These are phyloP conservation scores for Aphanoascus verrucosus DNA, from an alignment of 2,329 filamentous ascomycete species.

Conservation along the genomic window DNA sequence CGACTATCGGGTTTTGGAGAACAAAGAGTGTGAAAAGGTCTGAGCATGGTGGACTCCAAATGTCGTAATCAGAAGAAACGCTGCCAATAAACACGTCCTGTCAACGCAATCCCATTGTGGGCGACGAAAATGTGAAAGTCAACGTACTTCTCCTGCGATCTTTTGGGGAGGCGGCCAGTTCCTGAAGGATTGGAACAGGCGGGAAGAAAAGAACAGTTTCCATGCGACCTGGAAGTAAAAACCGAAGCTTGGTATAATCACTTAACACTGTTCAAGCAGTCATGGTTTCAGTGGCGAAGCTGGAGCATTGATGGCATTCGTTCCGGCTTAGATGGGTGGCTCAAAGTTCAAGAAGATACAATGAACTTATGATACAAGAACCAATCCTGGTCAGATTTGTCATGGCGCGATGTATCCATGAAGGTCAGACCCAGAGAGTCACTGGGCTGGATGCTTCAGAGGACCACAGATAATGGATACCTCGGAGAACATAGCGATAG, in stretches of 20 bases:
- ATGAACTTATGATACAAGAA: background rate
- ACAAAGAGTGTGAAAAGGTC: background rate
- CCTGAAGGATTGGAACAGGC: background rate
- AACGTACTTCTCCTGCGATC: background rate
- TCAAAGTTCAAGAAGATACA: background rate
- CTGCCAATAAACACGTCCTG: background rate
- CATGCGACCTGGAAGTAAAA: background rate
- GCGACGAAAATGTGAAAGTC: background rate
- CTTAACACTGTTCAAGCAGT: slow-evolving; percentile 8
- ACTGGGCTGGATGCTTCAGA: background rate
- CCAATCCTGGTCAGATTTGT: background rate
- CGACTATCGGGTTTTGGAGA: background rate
- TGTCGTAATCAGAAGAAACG: background rate
- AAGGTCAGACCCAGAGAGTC: background rate
- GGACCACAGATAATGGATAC: background rate
- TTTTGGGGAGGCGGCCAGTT: background rate
- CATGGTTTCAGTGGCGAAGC: slow-evolving; percentile 10
- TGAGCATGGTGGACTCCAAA: slow-evolving; percentile 2
- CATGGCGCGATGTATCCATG: background rate
- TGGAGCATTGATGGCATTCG: background rate
- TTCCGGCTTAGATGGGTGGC: background rate
- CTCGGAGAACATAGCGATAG: background rate
- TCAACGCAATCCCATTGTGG: slow-evolving; percentile 5
- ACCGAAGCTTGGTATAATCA: background rate
- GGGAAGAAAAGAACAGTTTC: slow-evolving; percentile 1